A percentile compares a stretch with the other conserved stretches of the same genome.
These are phyloP conservation scores for Chaetomium strumarium DNA, from an alignment of 2,329 filamentous ascomycete genomes.

Conservation along the genomic window DNA sequence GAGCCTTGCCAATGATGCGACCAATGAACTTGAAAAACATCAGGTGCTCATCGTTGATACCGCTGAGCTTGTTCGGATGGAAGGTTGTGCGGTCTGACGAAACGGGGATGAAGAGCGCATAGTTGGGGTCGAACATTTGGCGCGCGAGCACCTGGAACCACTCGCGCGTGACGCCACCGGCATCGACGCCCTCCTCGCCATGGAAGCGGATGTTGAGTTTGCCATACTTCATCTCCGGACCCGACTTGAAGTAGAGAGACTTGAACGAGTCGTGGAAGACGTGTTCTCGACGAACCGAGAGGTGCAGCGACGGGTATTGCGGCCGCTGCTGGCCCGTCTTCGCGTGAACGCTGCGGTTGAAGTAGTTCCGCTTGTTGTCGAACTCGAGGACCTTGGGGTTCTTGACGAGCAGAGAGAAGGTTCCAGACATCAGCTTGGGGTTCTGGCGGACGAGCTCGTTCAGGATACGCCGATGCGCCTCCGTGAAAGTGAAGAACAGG, in stretches of 20 bases:
- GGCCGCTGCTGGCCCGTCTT: constrained; percentile 62
- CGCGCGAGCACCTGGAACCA: constrained; percentile 98
- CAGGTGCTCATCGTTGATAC: constrained; percentile 90
- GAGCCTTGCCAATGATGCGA: constrained; percentile 93
- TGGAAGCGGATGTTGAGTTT: constrained; percentile 98
- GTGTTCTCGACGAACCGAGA: constrained; percentile 85
- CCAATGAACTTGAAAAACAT: constrained; percentile 99
- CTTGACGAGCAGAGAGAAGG: constrained; percentile 91
- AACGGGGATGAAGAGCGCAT: constrained; percentile 91
- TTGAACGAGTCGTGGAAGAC: constrained; percentile 99
- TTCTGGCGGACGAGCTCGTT: constrained; percentile 97
- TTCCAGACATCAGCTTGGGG: constrained; percentile 97
- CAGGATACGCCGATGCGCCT: constrained; percentile 93
- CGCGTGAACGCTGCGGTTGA: constrained; percentile 83
- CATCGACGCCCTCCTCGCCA: constrained; percentile 95
- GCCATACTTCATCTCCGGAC: constrained; percentile 97
- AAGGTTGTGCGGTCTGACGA: constrained; percentile 97
- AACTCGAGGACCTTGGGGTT: constrained; percentile 99
- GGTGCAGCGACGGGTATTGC: constrained; percentile 66
- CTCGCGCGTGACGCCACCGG: constrained; percentile 92
- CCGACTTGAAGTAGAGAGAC: constrained; percentile 93
- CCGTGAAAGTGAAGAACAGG: constrained; percentile 95
- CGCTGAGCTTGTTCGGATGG: constrained; percentile 92
- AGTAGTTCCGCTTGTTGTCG: constrained; percentile 99
- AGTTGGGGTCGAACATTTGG: constrained; percentile 99